Evolutionary conservation across 768 basidiomycete species (phyloP).

Genomic region (Suillus brevipes): DNA sequence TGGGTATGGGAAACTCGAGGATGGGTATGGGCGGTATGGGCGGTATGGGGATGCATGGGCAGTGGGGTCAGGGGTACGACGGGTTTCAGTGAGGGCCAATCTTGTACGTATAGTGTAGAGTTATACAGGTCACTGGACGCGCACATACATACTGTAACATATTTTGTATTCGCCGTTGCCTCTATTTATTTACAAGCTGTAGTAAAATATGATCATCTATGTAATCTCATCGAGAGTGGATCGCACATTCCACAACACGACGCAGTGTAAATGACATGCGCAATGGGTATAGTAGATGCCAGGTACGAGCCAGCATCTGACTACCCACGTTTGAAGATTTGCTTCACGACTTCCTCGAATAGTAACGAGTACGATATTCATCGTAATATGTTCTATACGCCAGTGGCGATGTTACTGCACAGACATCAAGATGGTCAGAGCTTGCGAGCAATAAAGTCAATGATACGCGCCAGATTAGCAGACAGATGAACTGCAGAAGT

Average conservation of each 20-base stretch:
- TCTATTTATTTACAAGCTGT: background rate
- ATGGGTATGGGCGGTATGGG: conserved; percentile 39
- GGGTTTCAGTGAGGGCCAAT: conserved; percentile 27
- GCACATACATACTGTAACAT: background rate
- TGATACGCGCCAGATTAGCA: background rate
- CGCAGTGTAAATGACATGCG: background rate
- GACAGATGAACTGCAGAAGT: conserved; percentile 5
- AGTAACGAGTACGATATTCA: too few relatives aligned
- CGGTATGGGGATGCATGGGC: conserved; percentile 40
- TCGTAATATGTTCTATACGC: background rate
- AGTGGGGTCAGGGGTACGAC: conserved; percentile 37
- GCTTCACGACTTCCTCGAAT: background rate
- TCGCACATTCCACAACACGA: background rate
- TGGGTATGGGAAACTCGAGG: conserved; percentile 36
- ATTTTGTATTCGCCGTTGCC: background rate
- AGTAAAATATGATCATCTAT: background rate
- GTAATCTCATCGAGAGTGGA: background rate
- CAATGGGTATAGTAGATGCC: background rate
- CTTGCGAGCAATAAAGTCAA: conserved; percentile 9
- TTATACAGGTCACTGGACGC: background rate
- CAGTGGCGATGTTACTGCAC: background rate
- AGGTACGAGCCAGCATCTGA: background rate
- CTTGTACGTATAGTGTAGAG: background rate
- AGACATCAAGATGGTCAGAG: background rate
- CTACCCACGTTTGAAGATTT: background rate